Evolutionary conservation across 2,329 filamentous ascomycete genomes (phyloP).

Genomic region (Fusarium sp.): DNA sequence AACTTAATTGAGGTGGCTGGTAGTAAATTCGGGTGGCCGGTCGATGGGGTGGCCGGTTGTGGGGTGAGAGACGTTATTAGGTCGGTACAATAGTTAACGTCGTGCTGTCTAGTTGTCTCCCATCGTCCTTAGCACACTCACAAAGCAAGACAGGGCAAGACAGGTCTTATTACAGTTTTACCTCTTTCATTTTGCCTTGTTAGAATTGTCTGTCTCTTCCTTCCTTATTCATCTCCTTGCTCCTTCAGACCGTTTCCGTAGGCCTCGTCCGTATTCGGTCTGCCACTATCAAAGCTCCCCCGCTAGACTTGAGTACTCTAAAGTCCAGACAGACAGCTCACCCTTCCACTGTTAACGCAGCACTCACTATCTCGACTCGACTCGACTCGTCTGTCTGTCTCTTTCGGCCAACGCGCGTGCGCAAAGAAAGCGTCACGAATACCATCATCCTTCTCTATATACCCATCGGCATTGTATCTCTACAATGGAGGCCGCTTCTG

Average conservation of each 20-base stretch:
- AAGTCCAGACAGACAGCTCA: conserved; percentile 33
- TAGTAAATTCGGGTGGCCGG: no score
- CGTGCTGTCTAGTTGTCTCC: conserved; percentile 11
- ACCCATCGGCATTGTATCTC: not conserved
- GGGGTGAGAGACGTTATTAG: no score
- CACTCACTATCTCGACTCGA: conserved; percentile 6
- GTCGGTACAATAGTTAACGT: no score
- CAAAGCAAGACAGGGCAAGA: not conserved
- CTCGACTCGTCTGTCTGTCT: not conserved
- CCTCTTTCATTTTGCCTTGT: not conserved
- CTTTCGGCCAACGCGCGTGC: conserved; percentile 17
- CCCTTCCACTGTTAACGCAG: conserved; percentile 18
- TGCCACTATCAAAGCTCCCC: conserved; percentile 29
- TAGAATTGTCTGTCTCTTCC: not conserved
- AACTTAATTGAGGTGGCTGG: no score
- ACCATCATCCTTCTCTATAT: not conserved
- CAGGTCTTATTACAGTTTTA: not conserved
- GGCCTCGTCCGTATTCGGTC: conserved; percentile 28
- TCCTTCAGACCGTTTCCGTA: conserved; percentile 25
- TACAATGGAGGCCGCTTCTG: conserved; percentile 91
- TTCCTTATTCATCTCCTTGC: not conserved
- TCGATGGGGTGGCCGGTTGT: no score
- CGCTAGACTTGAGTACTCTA: conserved; percentile 9
- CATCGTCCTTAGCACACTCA: conserved; percentile 1
- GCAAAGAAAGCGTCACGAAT: conserved; percentile 10